Conservation (phyloP, 176 grass and related monocot genomes). For the Calamus simplicifolius region DNA sequence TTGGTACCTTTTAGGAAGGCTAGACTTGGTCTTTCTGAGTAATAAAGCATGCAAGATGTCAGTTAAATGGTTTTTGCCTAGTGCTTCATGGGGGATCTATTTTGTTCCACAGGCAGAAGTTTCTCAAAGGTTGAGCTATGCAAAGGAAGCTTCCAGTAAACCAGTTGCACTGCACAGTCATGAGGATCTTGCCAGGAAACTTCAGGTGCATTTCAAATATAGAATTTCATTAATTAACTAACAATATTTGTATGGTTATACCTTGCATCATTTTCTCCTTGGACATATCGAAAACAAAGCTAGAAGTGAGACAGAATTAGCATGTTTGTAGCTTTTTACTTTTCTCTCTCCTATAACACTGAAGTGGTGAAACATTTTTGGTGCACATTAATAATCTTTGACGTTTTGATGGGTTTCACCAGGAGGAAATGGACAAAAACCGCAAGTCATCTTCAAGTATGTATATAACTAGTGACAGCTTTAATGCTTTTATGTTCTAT, state of each 20-base stretch:
- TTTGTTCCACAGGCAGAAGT: constrained; percentile 59
- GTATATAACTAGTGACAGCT: neutral
- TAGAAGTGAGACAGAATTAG: too few relatives aligned
- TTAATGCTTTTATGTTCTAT: neutral
- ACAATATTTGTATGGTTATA: too few relatives aligned
- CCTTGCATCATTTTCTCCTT: too few relatives aligned
- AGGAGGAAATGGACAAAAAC: constrained; percentile 99
- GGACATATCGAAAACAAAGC: too few relatives aligned
- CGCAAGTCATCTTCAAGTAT: constrained; percentile 77
- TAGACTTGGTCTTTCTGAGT: too few relatives aligned
- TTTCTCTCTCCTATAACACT: too few relatives aligned
- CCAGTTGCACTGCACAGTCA: constrained; percentile 62
- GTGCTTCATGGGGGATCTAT: neutral
- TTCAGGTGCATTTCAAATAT: constrained; percentile 43
- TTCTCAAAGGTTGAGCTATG: constrained; percentile 63
- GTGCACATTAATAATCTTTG: neutral
- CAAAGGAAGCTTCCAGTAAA: constrained; percentile 65
- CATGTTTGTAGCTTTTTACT: too few relatives aligned
- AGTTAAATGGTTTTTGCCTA: neutral
- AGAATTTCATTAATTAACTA: too few relatives aligned
- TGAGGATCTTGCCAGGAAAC: constrained; percentile 87
- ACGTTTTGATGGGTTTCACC: constrained; percentile 16
- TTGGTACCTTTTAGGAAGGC: too few relatives aligned
- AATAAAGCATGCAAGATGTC: too few relatives aligned
- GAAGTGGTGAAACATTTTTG: too few relatives aligned